phyloP scores from a whole-genome alignment of 768 basidiomycete species.

The Cytidiella melzeri region DNA sequence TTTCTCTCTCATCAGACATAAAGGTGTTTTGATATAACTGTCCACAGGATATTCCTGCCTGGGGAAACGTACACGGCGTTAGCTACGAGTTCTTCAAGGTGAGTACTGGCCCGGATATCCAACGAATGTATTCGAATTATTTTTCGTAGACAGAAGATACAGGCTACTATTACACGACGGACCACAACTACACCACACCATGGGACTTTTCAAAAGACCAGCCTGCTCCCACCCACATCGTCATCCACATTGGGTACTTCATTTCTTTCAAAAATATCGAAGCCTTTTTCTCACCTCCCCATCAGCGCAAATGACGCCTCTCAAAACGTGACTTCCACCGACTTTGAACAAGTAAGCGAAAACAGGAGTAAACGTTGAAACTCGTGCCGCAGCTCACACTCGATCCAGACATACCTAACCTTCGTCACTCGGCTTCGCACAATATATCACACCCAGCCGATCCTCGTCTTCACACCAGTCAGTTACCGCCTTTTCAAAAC shows the following conservation, averaged over 20 bases:
- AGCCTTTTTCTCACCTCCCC: neutral
- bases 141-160: conserved; percentile 46
- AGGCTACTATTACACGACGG: conserved; percentile 44
- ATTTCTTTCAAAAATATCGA: neutral
- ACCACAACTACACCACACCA: conserved; percentile 56
- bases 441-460: conserved; percentile 38
- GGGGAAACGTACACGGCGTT: conserved; percentile 47
- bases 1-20: neutral
- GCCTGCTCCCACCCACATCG: conserved; percentile 43
- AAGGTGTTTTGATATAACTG: neutral
- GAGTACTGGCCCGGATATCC: neutral
- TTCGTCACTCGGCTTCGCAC: conserved; percentile 41
- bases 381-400: too few relatives aligned
- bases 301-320: conserved; percentile 49
- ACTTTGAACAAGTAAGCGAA: conserved; percentile 39
- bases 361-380: too few relatives aligned
- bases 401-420: conserved; percentile 37
- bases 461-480: conserved; percentile 51
- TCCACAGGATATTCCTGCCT: conserved; percentile 43
- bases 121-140: neutral
- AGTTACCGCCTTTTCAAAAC: too few relatives aligned
- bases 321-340: conserved; percentile 39
- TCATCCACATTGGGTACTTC: conserved; percentile 49
- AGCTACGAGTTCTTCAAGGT: conserved; percentile 47
- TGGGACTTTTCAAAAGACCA: conserved; percentile 48